Conservation (phyloP, 441 rosid genomes). For the Populus hybrid region DNA sequence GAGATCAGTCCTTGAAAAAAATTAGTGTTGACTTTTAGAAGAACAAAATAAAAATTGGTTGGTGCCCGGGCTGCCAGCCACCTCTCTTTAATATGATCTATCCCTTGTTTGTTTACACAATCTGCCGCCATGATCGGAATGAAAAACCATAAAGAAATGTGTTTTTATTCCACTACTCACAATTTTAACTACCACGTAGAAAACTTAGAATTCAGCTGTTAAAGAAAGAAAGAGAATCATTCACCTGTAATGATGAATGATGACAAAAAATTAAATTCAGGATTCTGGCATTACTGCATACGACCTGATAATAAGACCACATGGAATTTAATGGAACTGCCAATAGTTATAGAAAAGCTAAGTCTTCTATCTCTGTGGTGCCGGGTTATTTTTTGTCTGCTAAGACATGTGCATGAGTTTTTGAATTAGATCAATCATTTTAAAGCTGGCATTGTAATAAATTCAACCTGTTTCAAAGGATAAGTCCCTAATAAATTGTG, state of each 20-base stretch:
- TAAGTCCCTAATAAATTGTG: slow-evolving; percentile 25
- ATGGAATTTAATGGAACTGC: slow-evolving; percentile 2
- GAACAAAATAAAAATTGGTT: too few relatives aligned
- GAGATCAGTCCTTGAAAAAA: too few relatives aligned
- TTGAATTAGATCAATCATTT: slow-evolving; percentile 5
- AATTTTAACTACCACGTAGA: too few relatives aligned
- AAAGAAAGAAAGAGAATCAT: neutral
- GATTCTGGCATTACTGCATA: neutral
- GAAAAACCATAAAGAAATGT: too few relatives aligned
- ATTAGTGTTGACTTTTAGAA: too few relatives aligned
- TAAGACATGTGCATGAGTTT: slow-evolving; percentile 9
- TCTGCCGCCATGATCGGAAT: too few relatives aligned
- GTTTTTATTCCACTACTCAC: too few relatives aligned
- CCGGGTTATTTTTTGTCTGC: neutral
- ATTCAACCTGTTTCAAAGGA: slow-evolving; percentile 24
- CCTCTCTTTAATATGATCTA: too few relatives aligned
- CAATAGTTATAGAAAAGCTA: slow-evolving; percentile 11
- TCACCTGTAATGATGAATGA: neutral
- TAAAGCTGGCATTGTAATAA: slow-evolving; percentile 21
- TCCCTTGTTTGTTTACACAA: too few relatives aligned
- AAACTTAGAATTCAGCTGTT: too few relatives aligned
- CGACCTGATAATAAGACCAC: neutral
- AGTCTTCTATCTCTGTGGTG: neutral
- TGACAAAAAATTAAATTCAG: neutral
- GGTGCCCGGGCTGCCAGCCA: too few relatives aligned